Percentiles rank a stretch among this genome's conserved stretches.
These are phyloP conservation scores for Schwanniomyces polymorphus DNA, from an alignment of 805 yeast genomes.

Conservation along the genomic window DNA sequence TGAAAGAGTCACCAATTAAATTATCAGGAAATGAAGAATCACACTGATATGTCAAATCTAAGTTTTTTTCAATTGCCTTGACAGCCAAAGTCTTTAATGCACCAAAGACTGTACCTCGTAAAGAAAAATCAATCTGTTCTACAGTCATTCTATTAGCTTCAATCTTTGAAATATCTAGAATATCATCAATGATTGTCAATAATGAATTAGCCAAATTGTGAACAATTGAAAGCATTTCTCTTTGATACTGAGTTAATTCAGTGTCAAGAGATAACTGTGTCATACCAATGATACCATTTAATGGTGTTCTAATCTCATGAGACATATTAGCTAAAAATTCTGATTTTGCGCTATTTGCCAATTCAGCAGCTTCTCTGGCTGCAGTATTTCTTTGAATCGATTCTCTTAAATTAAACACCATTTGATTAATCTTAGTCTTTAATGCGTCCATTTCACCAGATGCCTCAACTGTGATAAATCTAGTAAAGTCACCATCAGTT, in stretches of 20 bases:
- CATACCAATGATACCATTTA: conserved; percentile 93
- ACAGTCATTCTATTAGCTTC: conserved; percentile 94
- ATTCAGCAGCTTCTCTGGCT: conserved; percentile 91
- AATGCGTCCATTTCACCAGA: conserved; percentile 85
- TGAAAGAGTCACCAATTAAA: conserved; percentile 84
- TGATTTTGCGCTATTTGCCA: conserved; percentile 85
- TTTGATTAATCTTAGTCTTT: conserved; percentile 67
- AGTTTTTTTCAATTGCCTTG: conserved; percentile 82
- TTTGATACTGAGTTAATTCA: conserved; percentile 84
- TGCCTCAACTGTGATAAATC: conserved; percentile 89
- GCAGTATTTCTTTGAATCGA: conserved; percentile 90
- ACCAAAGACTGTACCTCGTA: conserved; percentile 86
- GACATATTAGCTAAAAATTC: conserved; percentile 81
- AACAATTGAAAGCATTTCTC: conserved; percentile 88
- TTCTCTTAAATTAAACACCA: conserved; percentile 84
- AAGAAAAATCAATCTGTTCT: conserved; percentile 82
- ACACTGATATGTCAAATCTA: conserved; percentile 76
- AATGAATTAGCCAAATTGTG: conserved; percentile 85
- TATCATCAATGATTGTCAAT: conserved; percentile 85
- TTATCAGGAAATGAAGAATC: conserved; percentile 88
- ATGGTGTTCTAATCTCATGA: conserved; percentile 83
- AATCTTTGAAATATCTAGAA: conserved; percentile 87
- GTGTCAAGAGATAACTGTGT: conserved; percentile 87
- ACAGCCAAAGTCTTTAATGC: conserved; percentile 88
- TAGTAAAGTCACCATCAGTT: conserved; percentile 88